Percentiles rank a stretch among this genome's conserved stretches.
Conservation (phyloP, 257 asterid species). For the Primulina tabacum region DNA sequence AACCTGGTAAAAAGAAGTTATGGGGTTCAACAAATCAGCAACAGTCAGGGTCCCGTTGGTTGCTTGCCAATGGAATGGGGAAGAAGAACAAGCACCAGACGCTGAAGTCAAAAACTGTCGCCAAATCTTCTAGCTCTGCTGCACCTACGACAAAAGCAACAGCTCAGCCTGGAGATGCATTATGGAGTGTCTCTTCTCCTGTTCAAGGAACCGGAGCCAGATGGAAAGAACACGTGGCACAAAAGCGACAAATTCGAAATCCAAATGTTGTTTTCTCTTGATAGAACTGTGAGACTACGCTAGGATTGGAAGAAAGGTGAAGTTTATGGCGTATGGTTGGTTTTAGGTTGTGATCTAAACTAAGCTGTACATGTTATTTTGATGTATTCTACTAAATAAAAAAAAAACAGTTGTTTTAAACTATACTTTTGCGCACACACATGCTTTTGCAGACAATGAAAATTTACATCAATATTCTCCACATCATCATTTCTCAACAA, state of each 20-base stretch:
- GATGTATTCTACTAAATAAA: slow-evolving; percentile 11
- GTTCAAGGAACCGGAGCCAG: slow-evolving; percentile 50
- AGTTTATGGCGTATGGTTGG: slow-evolving; percentile 6
- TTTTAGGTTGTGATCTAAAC: slow-evolving; percentile 17
- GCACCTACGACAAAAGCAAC: slow-evolving; percentile 36
- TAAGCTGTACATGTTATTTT: slow-evolving; percentile 20
- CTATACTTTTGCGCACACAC: not conserved
- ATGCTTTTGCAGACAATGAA: too few species aligned
- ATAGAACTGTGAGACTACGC: slow-evolving; percentile 42
- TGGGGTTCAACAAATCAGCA: slow-evolving; percentile 85
- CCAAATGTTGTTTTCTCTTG: slow-evolving; percentile 47
- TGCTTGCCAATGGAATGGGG: slow-evolving; percentile 98
- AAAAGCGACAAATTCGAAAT: slow-evolving; percentile 60
- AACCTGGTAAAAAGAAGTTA: slow-evolving; percentile 64
- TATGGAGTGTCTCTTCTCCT: slow-evolving; percentile 85
- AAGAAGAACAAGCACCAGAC: slow-evolving; percentile 86
- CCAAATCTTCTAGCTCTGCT: slow-evolving; percentile 40
- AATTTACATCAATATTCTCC: not conserved
- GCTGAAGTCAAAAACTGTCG: slow-evolving; percentile 59
- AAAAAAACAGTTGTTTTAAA: not conserved
- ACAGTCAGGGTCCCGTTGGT: slow-evolving; percentile 92
- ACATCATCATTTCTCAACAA: not conserved
- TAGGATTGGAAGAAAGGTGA: slow-evolving; percentile 24
- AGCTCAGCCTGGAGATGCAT: slow-evolving; percentile 54
- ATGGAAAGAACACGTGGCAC: slow-evolving; percentile 51